Conservation (phyloP, 2,329 filamentous ascomycete genomes). For the Fusarium ambrosium region DNA sequence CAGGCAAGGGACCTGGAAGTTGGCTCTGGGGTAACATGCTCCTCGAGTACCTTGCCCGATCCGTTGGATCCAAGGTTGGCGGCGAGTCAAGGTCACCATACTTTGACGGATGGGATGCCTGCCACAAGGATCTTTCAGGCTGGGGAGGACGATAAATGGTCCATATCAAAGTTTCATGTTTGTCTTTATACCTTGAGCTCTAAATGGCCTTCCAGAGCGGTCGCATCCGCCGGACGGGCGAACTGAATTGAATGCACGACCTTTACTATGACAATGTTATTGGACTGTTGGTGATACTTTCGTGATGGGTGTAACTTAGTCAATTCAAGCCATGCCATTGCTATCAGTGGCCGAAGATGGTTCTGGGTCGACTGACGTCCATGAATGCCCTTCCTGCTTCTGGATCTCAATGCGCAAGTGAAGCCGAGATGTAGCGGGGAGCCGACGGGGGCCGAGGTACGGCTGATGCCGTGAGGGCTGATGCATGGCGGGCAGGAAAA, state of each 20-base stretch:
- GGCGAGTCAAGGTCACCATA: conserved; percentile 19
- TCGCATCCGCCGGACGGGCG: neutral
- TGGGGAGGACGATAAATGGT: conserved; percentile 30
- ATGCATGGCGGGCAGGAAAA: neutral
- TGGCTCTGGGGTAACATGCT: conserved; percentile 39
- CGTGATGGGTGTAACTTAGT: neutral
- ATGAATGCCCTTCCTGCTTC: neutral
- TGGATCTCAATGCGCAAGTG: neutral
- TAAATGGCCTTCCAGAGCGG: neutral
- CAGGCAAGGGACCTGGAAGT: conserved; percentile 30
- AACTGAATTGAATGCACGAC: conserved; percentile 1
- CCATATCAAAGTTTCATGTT: neutral
- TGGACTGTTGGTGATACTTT: neutral
- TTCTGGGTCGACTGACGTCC: neutral
- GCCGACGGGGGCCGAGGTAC: neutral
- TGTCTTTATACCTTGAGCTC: neutral
- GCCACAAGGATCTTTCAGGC: neutral
- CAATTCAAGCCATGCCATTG: no score
- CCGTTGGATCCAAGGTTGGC: conserved; percentile 2
- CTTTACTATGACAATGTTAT: neutral
- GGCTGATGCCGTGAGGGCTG: neutral
- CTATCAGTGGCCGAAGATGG: neutral
- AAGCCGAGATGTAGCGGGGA: neutral
- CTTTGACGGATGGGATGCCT: conserved; percentile 20
- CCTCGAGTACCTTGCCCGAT: conserved; percentile 30